Evolutionary conservation across 345 rosid genomes (phyloP).

Genomic region (Corchorus capsularis): DNA sequence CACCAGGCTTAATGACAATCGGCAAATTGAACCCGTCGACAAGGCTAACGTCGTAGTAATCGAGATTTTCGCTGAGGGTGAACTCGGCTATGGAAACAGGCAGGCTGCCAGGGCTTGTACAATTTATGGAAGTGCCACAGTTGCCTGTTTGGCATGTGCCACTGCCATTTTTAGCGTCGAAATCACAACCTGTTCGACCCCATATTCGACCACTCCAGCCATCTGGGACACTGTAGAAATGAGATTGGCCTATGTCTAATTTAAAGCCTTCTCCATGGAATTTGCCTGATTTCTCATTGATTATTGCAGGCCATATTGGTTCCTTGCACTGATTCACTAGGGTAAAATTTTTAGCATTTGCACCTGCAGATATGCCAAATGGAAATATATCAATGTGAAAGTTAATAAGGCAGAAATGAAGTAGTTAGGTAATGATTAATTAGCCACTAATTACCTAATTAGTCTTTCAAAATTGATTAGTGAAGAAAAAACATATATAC

Average conservation of each 20-base stretch:
- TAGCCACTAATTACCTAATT: too few species aligned
- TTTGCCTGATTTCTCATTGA: slow-evolving; percentile 26
- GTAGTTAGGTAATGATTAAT: too few species aligned
- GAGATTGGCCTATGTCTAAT: slow-evolving; percentile 42
- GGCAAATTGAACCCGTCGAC: slow-evolving; percentile 71
- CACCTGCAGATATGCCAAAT: neutral
- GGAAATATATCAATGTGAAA: neutral
- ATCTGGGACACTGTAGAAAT: slow-evolving; percentile 29
- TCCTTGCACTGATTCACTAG: slow-evolving; percentile 56
- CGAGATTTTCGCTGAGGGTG: slow-evolving; percentile 41
- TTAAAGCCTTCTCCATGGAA: slow-evolving; percentile 36
- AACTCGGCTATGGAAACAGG: slow-evolving; percentile 61
- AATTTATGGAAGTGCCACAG: slow-evolving; percentile 51
- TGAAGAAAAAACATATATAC: slow-evolving; percentile 15
- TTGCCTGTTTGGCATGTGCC: slow-evolving; percentile 56
- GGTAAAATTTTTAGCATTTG: slow-evolving; percentile 44
- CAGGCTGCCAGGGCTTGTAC: slow-evolving; percentile 45
- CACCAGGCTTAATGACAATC: slow-evolving; percentile 36
- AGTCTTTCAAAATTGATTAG: too few species aligned
- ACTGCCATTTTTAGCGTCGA: slow-evolving; percentile 32
- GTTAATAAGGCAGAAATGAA: too few species aligned
- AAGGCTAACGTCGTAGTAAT: slow-evolving; percentile 64
- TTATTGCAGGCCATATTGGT: slow-evolving; percentile 66
- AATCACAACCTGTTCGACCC: slow-evolving; percentile 62
- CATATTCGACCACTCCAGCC: slow-evolving; percentile 68